A percentile compares a stretch with the other conserved stretches of the same genome.
Evolutionary conservation across 1,139 yeast genomes (phyloP).

Genomic region (Debaryomycetaceae sp.): DNA sequence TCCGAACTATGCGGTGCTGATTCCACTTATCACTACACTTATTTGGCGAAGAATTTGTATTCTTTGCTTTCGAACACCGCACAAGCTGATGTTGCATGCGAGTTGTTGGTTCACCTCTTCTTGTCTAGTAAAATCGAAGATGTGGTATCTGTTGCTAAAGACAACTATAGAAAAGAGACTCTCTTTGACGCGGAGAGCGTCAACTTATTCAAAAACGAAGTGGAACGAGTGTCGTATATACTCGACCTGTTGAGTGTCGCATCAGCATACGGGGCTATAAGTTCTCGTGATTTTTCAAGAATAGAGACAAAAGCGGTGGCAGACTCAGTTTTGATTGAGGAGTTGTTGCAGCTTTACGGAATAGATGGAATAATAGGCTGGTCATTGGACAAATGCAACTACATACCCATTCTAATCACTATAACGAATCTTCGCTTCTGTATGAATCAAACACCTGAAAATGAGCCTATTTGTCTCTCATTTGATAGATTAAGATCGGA

Average conservation of each 20-base stretch:
- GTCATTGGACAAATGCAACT: constrained; percentile 15
- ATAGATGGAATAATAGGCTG: constrained; percentile 17
- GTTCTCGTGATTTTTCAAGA: neutral
- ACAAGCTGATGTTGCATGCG: neutral
- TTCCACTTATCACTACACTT: constrained; percentile 6
- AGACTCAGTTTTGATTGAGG: constrained; percentile 7
- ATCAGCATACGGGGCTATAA: neutral
- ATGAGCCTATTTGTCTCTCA: neutral
- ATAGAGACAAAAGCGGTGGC: constrained; percentile 1
- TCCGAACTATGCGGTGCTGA: constrained; percentile 17
- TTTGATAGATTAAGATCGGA: neutral
- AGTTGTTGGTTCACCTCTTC: neutral
- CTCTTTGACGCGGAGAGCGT: constrained; percentile 15
- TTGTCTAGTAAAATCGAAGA: neutral
- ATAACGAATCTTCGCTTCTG: constrained; percentile 2
- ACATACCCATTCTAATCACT: constrained; percentile 6
- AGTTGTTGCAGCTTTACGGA: constrained; percentile 2
- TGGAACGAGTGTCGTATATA: constrained; percentile 5
- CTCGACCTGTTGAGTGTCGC: neutral
- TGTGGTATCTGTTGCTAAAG: neutral
- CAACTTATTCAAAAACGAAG: constrained; percentile 26
- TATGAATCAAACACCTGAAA: neutral
- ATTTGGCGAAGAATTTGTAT: constrained; percentile 4
- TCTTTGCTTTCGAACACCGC: neutral
- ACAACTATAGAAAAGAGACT: neutral